phyloP scores from a whole-genome alignment of 257 asterid species.

The Rubia yunnanensis region DNA sequence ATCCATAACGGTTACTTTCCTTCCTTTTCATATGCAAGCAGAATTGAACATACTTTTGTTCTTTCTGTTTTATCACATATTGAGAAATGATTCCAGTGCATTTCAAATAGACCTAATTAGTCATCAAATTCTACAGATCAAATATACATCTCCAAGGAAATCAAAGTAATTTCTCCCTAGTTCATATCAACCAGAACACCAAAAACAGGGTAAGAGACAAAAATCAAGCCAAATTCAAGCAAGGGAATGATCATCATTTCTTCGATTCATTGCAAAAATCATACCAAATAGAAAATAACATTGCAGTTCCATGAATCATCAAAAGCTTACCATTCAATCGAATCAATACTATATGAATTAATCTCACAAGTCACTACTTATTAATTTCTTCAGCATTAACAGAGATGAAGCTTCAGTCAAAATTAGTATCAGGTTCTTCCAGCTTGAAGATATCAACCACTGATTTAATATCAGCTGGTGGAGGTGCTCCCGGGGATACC shows the following conservation, averaged over 20 bases:
- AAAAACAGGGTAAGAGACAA: neutral
- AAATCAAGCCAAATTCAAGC: neutral
- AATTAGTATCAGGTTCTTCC: neutral
- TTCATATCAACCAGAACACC: neutral
- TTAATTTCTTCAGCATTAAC: neutral
- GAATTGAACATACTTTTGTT: too few species aligned
- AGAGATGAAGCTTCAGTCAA: neutral
- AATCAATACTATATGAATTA: neutral
- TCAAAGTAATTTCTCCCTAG: neutral
- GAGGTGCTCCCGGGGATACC: constrained; percentile 23
- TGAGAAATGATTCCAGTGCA: neutral
- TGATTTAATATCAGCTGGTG: constrained; percentile 40
- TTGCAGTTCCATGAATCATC: neutral
- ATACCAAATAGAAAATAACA: neutral
- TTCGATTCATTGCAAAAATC: too few species aligned
- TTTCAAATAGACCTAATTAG: too few species aligned
- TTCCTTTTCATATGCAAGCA: neutral
- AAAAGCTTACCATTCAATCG: neutral
- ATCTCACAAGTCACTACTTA: neutral
- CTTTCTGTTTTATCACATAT: neutral
- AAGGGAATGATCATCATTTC: too few species aligned
- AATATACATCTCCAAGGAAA: too few species aligned
- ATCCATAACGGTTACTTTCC: neutral
- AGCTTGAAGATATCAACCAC: constrained; percentile 16
- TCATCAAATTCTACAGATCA: too few species aligned